Evolutionary conservation across 371 early-diverging fungal species (phyloP), one percentile per base, ranked within the genome.

Genomic region (Entomophthora muscae): DNA sequence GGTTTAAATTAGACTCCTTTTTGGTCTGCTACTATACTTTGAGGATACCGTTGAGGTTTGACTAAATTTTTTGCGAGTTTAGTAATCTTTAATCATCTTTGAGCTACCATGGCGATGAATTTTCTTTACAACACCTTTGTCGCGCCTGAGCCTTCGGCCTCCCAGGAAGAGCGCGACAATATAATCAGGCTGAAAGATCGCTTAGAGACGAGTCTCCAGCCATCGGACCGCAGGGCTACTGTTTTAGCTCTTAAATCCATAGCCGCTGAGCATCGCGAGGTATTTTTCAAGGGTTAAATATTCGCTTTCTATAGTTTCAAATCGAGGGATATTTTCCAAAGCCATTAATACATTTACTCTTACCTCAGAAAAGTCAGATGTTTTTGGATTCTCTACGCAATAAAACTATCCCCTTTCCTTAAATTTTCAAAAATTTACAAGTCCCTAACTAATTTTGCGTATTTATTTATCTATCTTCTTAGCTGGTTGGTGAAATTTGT

Each of bases 171-270:
- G 69, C 75, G 80, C 57, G 89, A 90, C 64, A 90, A 93, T 12
- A 83, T 95, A 69, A 86, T 85, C 66, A 84, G 82, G 65, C 76
- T 96, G 54, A 85, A 86, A 31, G 93, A 92, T 69, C 81, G 94
- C 56, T 83, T 90, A 28, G 79, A 78, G 63, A 83, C 89, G 53
- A 82, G 90, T 1, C 89, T 90, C 3, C 76, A 91, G 26, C 68
- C 90, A 27, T 94, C 95, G 69, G 96, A 97, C 73, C 73, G 90
- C 60, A 74, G 93, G 53, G 90, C 92, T 1, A 90, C 90, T 3
- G 89, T 93, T 2, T 77, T 86, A 30, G 85, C 87, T 3, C 73
- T 97, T 54, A 91, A 90, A 66, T 91, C 90, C 0, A 78, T 95
- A 33, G 80, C 89, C 5, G 72, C 88, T 53, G 91, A 95, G 51